These are phyloP conservation scores for Candida silvicultrix DNA, from an alignment of 805 yeast genomes.

Conservation along the genomic window DNA sequence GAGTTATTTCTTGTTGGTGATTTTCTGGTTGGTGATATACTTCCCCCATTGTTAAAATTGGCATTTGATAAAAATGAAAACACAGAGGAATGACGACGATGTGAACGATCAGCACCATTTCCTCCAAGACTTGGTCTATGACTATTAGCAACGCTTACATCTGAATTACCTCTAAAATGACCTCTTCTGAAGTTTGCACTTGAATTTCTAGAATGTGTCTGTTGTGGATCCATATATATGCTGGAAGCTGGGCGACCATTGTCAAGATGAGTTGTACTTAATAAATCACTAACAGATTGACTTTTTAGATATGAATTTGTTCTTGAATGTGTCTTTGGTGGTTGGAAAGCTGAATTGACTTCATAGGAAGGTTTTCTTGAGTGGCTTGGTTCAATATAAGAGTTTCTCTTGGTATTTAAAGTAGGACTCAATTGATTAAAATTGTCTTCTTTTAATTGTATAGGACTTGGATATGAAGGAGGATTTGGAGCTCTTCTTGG, in stretches of 20 bases:
- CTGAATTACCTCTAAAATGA: conserved; percentile 40
- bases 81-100: conserved; percentile 57
- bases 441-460: conserved; percentile 19
- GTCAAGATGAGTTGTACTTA: conserved; percentile 17
- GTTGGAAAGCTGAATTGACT: conserved; percentile 6
- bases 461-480: conserved; percentile 43
- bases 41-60: conserved; percentile 1
- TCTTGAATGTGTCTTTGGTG: conserved; percentile 12
- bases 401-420: conserved; percentile 12
- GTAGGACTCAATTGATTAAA: conserved; percentile 14
- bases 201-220: conserved; percentile 28
- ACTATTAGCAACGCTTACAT: conserved; percentile 24
- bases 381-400: conserved; percentile 22
- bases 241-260: conserved; percentile 40
- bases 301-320: conserved; percentile 13
- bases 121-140: neutral
- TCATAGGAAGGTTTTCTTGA: conserved; percentile 25
- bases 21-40: conserved; percentile 2
- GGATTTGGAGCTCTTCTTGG: conserved; percentile 75
- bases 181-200: conserved; percentile 24
- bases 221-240: conserved; percentile 37
- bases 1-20: conserved; percentile 12
- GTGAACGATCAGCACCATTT: conserved; percentile 26
- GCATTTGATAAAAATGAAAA: conserved; percentile 38
- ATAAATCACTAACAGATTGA: conserved; percentile 25